Evolutionary conservation across 345 rosid species (phyloP).

Genomic region (Gynandropsis gynandra): DNA sequence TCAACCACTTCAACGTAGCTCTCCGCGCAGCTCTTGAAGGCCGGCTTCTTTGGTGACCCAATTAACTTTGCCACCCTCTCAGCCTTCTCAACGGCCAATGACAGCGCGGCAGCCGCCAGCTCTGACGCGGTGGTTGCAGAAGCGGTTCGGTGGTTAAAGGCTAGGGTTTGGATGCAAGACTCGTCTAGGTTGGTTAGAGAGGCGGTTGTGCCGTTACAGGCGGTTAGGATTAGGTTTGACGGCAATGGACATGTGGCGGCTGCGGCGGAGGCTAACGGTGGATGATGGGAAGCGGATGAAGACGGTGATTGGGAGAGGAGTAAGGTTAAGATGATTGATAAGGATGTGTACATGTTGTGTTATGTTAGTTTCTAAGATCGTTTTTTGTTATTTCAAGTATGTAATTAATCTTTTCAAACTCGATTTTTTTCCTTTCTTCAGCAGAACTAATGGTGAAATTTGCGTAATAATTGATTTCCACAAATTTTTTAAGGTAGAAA

Average conservation of each 20-base stretch:
- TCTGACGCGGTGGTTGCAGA: constrained; percentile 16
- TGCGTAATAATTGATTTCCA: neutral
- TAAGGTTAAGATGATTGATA: constrained; percentile 8
- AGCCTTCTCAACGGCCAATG: constrained; percentile 18
- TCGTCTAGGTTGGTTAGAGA: constrained; percentile 19
- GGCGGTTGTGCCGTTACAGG: constrained; percentile 24
- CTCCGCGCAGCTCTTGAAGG: constrained; percentile 28
- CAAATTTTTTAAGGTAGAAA: neutral
- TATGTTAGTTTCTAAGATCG: neutral
- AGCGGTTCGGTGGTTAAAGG: constrained; percentile 10
- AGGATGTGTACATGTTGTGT: constrained; percentile 7
- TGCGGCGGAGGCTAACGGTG: neutral
- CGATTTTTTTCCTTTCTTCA: too few relatives aligned
- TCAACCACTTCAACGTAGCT: constrained; percentile 18
- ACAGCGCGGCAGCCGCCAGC: constrained; percentile 8
- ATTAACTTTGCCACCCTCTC: constrained; percentile 10
- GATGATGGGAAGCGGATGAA: neutral
- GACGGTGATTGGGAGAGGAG: constrained; percentile 15
- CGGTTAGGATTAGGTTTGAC: constrained; percentile 16
- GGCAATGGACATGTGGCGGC: constrained; percentile 21
- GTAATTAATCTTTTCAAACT: too few relatives aligned
- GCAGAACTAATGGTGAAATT: neutral
- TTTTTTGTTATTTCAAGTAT: neutral
- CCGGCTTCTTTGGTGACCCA: constrained; percentile 25
- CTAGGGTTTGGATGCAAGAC: constrained; percentile 11